phyloP scores from a whole-genome alignment of 164 flowering plant species.

The Cinnamomum chago region DNA sequence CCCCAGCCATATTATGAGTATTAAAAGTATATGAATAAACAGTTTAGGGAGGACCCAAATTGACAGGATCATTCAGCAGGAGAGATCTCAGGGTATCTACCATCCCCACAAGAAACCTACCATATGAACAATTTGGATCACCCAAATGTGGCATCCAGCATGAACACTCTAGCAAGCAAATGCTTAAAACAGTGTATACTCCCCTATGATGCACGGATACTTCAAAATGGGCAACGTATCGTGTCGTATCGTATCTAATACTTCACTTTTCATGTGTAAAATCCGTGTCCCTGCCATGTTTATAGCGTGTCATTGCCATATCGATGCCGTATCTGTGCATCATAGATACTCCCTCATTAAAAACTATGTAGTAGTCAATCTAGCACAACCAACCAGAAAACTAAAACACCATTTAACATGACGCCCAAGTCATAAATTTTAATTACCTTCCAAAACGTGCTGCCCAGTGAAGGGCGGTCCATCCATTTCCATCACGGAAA shows the following conservation, averaged over 20 bases:
- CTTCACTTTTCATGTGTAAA: too few species aligned
- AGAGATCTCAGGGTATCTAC: background rate
- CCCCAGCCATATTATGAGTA: background rate
- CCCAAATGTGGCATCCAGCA: background rate
- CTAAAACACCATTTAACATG: background rate
- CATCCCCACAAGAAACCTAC: background rate
- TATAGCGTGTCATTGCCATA: too few species aligned
- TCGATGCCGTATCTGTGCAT: too few species aligned
- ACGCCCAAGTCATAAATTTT: background rate
- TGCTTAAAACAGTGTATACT: background rate
- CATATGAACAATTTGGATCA: background rate
- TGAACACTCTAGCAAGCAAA: background rate
- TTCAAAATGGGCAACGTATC: too few species aligned
- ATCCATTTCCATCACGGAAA: constrained; percentile 87
- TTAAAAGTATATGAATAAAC: too few species aligned
- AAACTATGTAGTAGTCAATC: background rate
- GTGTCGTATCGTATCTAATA: too few species aligned
- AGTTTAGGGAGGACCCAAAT: background rate
- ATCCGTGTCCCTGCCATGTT: too few species aligned
- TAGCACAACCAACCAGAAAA: background rate
- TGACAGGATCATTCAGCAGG: background rate
- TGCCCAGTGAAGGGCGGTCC: constrained; percentile 99
- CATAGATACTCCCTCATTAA: background rate
- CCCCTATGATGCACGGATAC: too few species aligned
- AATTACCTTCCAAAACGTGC: constrained; percentile 91